Percentiles rank a stretch among this genome's conserved stretches.
Conservation (phyloP, 2,329 filamentous ascomycete species). For the Fusarium oligoseptatum region DNA sequence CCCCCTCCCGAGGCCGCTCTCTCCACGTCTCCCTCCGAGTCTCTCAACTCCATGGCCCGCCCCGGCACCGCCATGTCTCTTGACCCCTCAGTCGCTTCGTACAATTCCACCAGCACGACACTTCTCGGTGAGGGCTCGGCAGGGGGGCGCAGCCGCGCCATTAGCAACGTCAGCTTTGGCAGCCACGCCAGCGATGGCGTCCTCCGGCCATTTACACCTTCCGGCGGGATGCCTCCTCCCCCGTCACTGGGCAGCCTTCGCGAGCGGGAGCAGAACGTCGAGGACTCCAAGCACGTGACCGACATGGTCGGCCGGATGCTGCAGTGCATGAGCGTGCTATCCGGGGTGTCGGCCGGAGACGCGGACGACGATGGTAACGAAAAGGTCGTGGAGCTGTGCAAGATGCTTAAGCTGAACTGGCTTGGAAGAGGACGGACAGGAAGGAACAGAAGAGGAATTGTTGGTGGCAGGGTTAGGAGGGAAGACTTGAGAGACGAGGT, state of each 20-base stretch:
- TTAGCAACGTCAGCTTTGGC: constrained; percentile 83
- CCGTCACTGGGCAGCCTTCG: constrained; percentile 58
- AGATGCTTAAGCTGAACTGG: constrained; percentile 96
- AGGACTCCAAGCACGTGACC: constrained; percentile 84
- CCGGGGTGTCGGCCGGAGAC: constrained; percentile 64
- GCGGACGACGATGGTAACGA: constrained; percentile 79
- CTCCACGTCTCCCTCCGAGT: constrained; percentile 66
- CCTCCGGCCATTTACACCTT: constrained; percentile 66
- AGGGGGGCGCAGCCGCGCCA: constrained; percentile 79
- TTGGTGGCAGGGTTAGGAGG: constrained; percentile 73
- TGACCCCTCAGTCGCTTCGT: constrained; percentile 81
- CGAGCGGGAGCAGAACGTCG: constrained; percentile 72
- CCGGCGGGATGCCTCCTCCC: constrained; percentile 44
- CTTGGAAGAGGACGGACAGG: constrained; percentile 90
- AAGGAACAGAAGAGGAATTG: constrained; percentile 88
- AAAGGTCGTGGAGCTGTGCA: constrained; percentile 85
- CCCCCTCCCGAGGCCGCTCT: constrained; percentile 65
- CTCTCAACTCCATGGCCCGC: constrained; percentile 61
- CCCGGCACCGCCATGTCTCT: constrained; percentile 82
- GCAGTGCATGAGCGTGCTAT: constrained; percentile 93
- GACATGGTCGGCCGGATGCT: constrained; percentile 96
- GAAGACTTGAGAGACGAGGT: constrained; percentile 59
- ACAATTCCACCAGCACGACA: constrained; percentile 83
- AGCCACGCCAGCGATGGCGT: constrained; percentile 63
- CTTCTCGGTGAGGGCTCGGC: constrained; percentile 76